These are phyloP conservation scores for Stemphylium lycopersici DNA, from an alignment of 2,329 filamentous ascomycete species.

Conservation along the genomic window DNA sequence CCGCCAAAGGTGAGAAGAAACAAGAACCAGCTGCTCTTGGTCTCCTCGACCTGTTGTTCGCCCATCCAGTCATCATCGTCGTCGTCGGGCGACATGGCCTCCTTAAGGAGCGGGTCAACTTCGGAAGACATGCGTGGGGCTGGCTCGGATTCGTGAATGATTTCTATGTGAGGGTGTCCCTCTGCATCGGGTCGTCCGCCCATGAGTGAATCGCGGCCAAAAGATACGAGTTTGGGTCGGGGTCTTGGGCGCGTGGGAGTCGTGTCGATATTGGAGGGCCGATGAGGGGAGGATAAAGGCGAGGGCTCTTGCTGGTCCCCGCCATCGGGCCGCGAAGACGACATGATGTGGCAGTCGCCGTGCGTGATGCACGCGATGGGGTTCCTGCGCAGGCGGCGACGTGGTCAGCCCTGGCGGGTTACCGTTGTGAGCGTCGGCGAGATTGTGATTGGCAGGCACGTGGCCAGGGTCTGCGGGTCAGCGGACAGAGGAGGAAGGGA, in stretches of 20 bases:
- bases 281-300: constrained; percentile 19
- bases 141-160: constrained; percentile 46
- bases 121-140: constrained; percentile 41
- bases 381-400: constrained; percentile 20
- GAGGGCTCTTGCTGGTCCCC: constrained; percentile 20
- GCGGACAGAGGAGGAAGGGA: constrained; percentile 1
- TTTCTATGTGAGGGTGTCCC: constrained; percentile 28
- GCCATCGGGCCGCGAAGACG: constrained; percentile 10
- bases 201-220: constrained; percentile 36
- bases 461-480: constrained; percentile 5
- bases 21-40: constrained; percentile 85
- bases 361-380: constrained; percentile 15
- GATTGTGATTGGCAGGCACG: constrained; percentile 24
- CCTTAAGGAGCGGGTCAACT: constrained; percentile 41
- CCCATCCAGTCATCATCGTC: constrained; percentile 50
- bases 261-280: constrained; percentile 26
- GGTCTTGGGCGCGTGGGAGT: constrained; percentile 15
- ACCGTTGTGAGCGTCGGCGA: constrained; percentile 10
- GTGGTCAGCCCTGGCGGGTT: constrained; percentile 17
- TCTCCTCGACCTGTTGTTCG: constrained; percentile 61
- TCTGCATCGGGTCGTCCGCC: constrained; percentile 25
- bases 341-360: constrained; percentile 17
- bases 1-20: constrained; percentile 85
- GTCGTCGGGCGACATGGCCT: constrained; percentile 40
- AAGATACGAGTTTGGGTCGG: constrained; percentile 46